These are phyloP conservation scores for Oryza glaberrima DNA, from an alignment of 176 grass and related monocot genomes.

Conservation along the genomic window DNA sequence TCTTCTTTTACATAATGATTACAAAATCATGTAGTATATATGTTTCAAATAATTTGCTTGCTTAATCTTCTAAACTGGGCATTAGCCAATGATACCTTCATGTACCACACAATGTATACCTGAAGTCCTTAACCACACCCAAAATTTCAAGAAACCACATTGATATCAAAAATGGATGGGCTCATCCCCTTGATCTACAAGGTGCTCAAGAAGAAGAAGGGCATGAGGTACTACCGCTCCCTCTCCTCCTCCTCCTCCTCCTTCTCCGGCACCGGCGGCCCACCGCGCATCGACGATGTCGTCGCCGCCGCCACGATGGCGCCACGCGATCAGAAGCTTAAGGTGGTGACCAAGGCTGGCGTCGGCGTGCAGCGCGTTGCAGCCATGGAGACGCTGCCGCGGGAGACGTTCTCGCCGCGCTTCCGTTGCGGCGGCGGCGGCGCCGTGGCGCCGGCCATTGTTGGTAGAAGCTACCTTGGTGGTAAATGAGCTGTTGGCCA, in stretches of 20 bases:
- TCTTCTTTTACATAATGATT: too few relatives aligned
- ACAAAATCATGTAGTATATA: too few relatives aligned
- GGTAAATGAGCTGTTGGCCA: not conserved
- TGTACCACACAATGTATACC: slow-evolving; percentile 8
- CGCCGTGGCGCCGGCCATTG: not conserved
- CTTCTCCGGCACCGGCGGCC: not conserved
- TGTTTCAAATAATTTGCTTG: not conserved
- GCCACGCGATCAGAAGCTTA: slow-evolving; percentile 16
- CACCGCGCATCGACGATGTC: not conserved
- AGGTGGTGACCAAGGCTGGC: not conserved
- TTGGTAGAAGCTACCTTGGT: not conserved
- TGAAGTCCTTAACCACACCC: not conserved
- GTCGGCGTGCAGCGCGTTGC: not conserved
- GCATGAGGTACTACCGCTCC: slow-evolving; percentile 46
- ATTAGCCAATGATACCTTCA: not conserved
- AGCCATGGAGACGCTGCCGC: slow-evolving; percentile 21
- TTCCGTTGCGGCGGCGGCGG: not conserved
- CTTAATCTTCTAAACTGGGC: not conserved
- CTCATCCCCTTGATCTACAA: slow-evolving; percentile 58
- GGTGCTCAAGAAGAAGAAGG: slow-evolving; percentile 61
- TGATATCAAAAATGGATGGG: slow-evolving; percentile 49
- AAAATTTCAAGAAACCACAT: not conserved
- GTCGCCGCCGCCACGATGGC: not conserved
- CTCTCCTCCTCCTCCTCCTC: slow-evolving; percentile 51
- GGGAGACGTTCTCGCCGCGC: slow-evolving; percentile 37